Evolutionary conservation across 2,329 filamentous ascomycete genomes (phyloP), one percentile per base, ranked within the genome.

Genomic region (Pezicula rhizophila): DNA sequence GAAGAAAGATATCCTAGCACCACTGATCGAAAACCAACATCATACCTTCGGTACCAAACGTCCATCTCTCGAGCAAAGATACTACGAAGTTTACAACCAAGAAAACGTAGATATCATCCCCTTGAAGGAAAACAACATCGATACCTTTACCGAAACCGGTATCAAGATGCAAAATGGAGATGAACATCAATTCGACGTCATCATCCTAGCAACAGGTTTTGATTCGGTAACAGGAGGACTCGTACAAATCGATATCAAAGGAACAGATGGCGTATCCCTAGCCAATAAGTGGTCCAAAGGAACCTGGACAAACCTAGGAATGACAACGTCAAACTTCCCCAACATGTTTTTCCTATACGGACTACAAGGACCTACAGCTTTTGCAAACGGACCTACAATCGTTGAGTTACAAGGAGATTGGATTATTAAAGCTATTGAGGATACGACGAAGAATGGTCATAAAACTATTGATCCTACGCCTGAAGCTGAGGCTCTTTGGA

Each of bases 281-380:
- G 51, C 52, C 8, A 62, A 70, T 3, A 54, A 59, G 4, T 70
- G 66, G 66, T 49, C 54, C 7, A 46, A 64, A 2, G 65, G 64
- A 4, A 60, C 63, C 4, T 53, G 48, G 26, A 67, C 67, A 0
- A 57, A 61, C 5, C 53, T 76, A 1, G 75, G 74, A 1, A 65
- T 70, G 11, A 65, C 68, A 0, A 64, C 70, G 14, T 54, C 64
- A 10, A 65, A 66, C 3, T 74, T 72, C 52, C 71, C 73, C 0
- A 77, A 78, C 45, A 66, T 76, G 62, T 75, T 77, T 63, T 71
- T 72, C 49, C 59, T 62, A 7, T 70, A 68, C 47, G 69, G 69
- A 0, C 70, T 70, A 1, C 69, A 73, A 33, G 65, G 53, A 7
- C 70, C 70, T 3, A 68, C 66, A 1, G 60, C 65, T 0, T 57